Conservation (phyloP, 805 yeast genomes). For the Candida xiaguanensis region DNA sequence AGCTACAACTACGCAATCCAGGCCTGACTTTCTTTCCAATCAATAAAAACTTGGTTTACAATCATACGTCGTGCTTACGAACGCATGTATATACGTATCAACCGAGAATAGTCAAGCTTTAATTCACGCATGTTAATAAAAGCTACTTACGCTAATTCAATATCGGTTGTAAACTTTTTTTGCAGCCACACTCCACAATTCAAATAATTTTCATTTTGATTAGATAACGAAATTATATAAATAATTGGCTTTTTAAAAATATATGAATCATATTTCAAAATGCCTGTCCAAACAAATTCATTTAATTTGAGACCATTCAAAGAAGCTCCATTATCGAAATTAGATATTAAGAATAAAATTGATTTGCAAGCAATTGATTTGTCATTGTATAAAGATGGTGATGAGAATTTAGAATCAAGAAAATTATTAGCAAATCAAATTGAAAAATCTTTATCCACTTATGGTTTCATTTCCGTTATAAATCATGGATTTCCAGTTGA, state of each 20-base stretch:
- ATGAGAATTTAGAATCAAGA: conserved; percentile 24
- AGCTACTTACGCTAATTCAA: too few species aligned
- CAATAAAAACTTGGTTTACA: too few species aligned
- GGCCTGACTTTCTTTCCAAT: too few species aligned
- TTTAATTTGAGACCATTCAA: conserved; percentile 23
- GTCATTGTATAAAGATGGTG: conserved; percentile 31
- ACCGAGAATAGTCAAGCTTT: too few species aligned
- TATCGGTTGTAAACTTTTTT: too few species aligned
- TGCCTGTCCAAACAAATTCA: conserved; percentile 12
- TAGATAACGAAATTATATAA: too few species aligned
- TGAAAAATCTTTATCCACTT: conserved; percentile 37
- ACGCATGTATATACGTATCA: too few species aligned
- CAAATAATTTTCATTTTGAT: not conserved
- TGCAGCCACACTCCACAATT: conserved; percentile 7
- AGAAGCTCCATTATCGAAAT: conserved; percentile 21
- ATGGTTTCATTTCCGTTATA: conserved; percentile 42
- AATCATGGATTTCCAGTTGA: conserved; percentile 39
- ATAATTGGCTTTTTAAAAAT: too few species aligned
- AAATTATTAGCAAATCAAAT: conserved; percentile 31
- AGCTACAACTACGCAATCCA: too few species aligned
- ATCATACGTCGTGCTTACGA: too few species aligned
- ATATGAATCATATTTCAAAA: too few species aligned
- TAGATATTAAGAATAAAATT: conserved; percentile 16
- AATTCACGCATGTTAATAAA: too few species aligned
- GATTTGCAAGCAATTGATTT: conserved; percentile 36